These are phyloP conservation scores for Halophytophthora polymorphica DNA, from an alignment of 352 stramenopile species.

Conservation along the genomic window DNA sequence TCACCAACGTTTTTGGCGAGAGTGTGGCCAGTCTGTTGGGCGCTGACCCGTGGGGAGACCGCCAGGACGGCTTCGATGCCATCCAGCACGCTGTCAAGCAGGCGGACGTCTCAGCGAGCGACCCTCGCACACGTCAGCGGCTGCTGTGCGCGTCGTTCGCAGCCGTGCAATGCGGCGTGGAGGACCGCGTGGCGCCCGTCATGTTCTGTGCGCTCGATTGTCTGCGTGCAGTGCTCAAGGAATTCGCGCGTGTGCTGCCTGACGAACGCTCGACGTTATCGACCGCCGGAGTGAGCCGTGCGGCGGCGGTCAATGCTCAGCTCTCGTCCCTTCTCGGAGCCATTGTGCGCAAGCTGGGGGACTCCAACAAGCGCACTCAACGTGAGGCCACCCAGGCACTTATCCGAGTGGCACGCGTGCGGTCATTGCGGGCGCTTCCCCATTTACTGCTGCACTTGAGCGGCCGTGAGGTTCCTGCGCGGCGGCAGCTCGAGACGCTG, in stretches of 20 bases:
- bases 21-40: slow-evolving; percentile 59
- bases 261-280: slow-evolving; percentile 35
- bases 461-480: slow-evolving; percentile 48
- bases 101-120: slow-evolving; percentile 33
- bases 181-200: slow-evolving; percentile 73
- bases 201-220: slow-evolving; percentile 85
- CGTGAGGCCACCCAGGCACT: slow-evolving; percentile 60
- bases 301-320: slow-evolving; percentile 47
- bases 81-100: slow-evolving; percentile 70
- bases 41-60: slow-evolving; percentile 75
- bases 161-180: slow-evolving; percentile 67
- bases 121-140: slow-evolving; percentile 36
- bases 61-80: slow-evolving; percentile 76
- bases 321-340: slow-evolving; percentile 47
- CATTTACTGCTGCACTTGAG: slow-evolving; percentile 65
- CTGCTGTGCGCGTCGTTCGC: slow-evolving; percentile 65
- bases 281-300: slow-evolving; percentile 21
- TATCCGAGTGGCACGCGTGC: slow-evolving; percentile 56
- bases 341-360: slow-evolving; percentile 60
- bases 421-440: slow-evolving; percentile 53
- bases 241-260: slow-evolving; percentile 45
- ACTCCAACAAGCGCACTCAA: slow-evolving; percentile 83
- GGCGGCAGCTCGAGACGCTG: slow-evolving; percentile 55
- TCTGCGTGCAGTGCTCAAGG: slow-evolving; percentile 57
- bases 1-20: slow-evolving; percentile 69